Conservation (phyloP, 768 basidiomycete genomes). For the Pholiota molesta region DNA sequence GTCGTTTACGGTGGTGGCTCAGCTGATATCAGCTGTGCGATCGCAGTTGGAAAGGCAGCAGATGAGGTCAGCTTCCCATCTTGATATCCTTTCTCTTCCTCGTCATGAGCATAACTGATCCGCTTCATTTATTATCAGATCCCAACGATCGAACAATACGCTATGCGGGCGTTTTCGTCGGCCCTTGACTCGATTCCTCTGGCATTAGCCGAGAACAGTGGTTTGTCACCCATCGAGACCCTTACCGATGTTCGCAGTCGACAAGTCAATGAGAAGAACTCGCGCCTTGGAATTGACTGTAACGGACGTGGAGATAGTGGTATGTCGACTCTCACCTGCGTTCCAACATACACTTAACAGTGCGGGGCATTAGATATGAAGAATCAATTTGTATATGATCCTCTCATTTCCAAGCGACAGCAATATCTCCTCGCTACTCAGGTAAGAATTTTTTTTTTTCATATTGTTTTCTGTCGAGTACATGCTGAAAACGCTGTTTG, state of each 20-base stretch:
- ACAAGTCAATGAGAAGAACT: constrained; percentile 85
- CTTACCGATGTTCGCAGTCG: constrained; percentile 94
- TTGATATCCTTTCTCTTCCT: background rate
- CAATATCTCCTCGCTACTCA: constrained; percentile 98
- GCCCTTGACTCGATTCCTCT: constrained; percentile 95
- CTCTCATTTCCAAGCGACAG: constrained; percentile 95
- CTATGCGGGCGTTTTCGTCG: constrained; percentile 98
- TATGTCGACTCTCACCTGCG: constrained; percentile 33
- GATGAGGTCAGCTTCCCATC: constrained; percentile 66
- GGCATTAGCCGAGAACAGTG: constrained; percentile 97
- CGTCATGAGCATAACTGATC: background rate
- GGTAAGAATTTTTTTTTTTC: constrained; percentile 42
- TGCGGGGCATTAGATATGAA: constrained; percentile 79
- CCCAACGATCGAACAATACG: constrained; percentile 97
- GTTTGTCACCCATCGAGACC: constrained; percentile 94
- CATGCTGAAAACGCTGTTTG: constrained; percentile 11
- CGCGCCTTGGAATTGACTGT: constrained; percentile 93
- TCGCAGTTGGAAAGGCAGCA: constrained; percentile 92
- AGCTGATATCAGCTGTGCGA: constrained; percentile 93
- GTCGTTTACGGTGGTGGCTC: constrained; percentile 99
- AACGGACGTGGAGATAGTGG: constrained; percentile 85
- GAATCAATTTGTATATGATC: constrained; percentile 95
- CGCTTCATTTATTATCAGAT: constrained; percentile 52
- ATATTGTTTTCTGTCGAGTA: background rate
- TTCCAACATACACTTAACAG: background rate